Conservation (phyloP, 2,329 filamentous ascomycete genomes). For the Colletotrichum liriopes region DNA sequence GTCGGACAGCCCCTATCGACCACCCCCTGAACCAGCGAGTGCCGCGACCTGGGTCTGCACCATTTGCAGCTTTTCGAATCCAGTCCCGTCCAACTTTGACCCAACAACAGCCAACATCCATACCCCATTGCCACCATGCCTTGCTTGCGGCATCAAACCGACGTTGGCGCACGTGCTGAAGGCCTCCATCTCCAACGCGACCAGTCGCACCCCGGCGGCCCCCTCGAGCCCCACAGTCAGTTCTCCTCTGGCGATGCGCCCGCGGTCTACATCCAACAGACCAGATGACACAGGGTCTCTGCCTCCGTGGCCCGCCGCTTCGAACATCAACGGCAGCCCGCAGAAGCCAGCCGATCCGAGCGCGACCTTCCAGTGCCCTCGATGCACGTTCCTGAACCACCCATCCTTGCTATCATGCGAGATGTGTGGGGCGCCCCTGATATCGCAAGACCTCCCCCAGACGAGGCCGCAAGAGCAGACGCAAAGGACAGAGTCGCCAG, state of each 20-base stretch:
- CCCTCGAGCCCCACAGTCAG: slow-evolving; percentile 46
- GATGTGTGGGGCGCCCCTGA: slow-evolving; percentile 86
- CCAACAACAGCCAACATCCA: slow-evolving; percentile 83
- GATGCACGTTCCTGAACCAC: slow-evolving; percentile 96
- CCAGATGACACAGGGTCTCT: slow-evolving; percentile 27
- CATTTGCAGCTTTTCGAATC: slow-evolving; percentile 96
- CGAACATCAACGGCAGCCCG: slow-evolving; percentile 41
- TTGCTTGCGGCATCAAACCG: slow-evolving; percentile 95
- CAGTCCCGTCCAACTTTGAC: slow-evolving; percentile 94
- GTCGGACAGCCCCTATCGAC: slow-evolving; percentile 60
- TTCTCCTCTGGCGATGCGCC: slow-evolving; percentile 39
- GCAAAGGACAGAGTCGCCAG: slow-evolving; percentile 81
- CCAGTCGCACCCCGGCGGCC: slow-evolving; percentile 63
- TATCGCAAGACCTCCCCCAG: slow-evolving; percentile 65
- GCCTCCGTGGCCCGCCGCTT: slow-evolving; percentile 41
- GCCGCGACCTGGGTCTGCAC: slow-evolving; percentile 94
- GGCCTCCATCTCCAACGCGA: slow-evolving; percentile 84
- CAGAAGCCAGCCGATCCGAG: slow-evolving; percentile 49
- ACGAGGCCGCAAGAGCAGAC: slow-evolving; percentile 55
- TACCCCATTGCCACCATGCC: slow-evolving; percentile 87
- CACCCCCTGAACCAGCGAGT: slow-evolving; percentile 61
- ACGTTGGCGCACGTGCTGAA: slow-evolving; percentile 87
- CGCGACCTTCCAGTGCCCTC: slow-evolving; percentile 77
- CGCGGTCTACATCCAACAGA: slow-evolving; percentile 20
- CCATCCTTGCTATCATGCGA: slow-evolving; percentile 89